Evolutionary conservation across 2,329 filamentous ascomycete genomes (phyloP).

Genomic region (Penicillium sp.): DNA sequence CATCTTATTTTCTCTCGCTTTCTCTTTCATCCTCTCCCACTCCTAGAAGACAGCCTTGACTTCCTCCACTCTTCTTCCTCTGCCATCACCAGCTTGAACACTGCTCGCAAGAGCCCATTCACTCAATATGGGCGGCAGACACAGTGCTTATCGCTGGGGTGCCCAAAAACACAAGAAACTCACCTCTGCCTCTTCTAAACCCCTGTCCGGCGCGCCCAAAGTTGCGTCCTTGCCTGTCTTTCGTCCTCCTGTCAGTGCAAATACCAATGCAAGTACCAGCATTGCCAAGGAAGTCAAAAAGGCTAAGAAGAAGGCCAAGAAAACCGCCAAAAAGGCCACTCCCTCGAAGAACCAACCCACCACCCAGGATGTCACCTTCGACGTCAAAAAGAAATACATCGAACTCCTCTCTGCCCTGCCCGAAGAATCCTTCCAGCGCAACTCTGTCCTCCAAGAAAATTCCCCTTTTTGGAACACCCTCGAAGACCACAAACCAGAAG

Average conservation of each 20-base stretch:
- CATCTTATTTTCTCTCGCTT: no score
- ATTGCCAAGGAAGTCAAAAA: no score
- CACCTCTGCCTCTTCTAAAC: no score
- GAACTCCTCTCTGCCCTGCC: not conserved
- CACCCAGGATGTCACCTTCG: not conserved
- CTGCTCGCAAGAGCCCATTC: not conserved
- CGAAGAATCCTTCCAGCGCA: not conserved
- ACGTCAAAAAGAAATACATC: not conserved
- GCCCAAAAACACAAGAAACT: no score
- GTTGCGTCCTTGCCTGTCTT: no score
- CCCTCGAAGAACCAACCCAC: not conserved
- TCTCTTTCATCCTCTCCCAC: no score
- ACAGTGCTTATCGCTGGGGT: no score
- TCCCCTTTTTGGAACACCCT: constrained; percentile 2
- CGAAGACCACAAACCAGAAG: not conserved
- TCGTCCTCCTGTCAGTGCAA: no score
- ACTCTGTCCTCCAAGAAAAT: not conserved
- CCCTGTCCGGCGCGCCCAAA: no score
- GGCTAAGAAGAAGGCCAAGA: not conserved
- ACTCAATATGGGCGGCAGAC: not conserved
- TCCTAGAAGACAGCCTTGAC: no score
- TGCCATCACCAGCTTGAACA: not conserved
- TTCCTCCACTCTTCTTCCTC: not conserved
- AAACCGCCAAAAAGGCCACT: not conserved
- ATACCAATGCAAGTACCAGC: not conserved